Evolutionary conservation across 1,284 basidiomycete species (phyloP).

Genomic region (Coniferiporia sulphurascens): DNA sequence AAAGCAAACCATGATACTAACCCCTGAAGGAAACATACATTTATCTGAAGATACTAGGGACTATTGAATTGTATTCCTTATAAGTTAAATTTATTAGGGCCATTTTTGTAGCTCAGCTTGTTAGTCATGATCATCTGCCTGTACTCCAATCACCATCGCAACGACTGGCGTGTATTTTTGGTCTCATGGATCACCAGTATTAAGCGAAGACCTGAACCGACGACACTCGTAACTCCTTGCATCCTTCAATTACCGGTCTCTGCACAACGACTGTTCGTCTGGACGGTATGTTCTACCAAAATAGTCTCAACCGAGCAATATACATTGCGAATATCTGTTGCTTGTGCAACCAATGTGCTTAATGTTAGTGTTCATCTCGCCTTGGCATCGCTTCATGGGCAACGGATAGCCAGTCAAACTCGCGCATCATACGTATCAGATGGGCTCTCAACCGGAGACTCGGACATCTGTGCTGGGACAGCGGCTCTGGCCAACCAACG

Average conservation of each 20-base stretch:
- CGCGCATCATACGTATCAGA: slow-evolving; percentile 4
- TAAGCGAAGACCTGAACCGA: too few species aligned
- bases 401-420: too few species aligned
- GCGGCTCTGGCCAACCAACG: neutral
- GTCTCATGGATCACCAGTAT: too few species aligned
- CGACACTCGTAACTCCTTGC: too few species aligned
- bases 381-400: neutral
- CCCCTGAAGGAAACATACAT: neutral
- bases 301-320: too few species aligned
- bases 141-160: neutral
- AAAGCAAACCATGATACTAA: slow-evolving; percentile 17
- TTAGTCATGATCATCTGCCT: slow-evolving; percentile 1
- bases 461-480: neutral
- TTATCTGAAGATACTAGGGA: neutral
- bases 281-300: too few species aligned
- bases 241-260: too few species aligned
- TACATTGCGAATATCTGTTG: too few species aligned
- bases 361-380: neutral
- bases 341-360: neutral
- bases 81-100: neutral
- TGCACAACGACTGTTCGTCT: too few species aligned
- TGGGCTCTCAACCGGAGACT: slow-evolving; percentile 3
- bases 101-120: neutral
- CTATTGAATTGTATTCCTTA: neutral
- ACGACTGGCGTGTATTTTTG: too few species aligned